Evolutionary conservation across 345 rosid species (phyloP).

Genomic region (Acer yangbiense): DNA sequence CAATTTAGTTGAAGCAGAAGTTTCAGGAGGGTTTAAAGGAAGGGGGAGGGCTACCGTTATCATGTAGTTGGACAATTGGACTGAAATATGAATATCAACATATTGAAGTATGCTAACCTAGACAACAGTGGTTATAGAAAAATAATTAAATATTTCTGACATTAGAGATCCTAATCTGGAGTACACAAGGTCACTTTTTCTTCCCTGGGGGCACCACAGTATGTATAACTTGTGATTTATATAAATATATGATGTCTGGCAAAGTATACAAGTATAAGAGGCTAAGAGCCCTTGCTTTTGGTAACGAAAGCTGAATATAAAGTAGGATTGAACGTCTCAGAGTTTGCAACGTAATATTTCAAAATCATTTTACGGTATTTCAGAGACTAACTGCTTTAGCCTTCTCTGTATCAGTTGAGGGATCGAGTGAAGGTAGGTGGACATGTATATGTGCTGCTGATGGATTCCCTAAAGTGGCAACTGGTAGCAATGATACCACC

Average conservation of each 20-base stretch:
- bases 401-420: constrained; percentile 38
- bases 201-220: no score
- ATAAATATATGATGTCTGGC: no score
- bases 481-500: constrained; percentile 38
- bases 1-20: not conserved
- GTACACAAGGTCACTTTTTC: not conserved
- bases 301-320: not conserved
- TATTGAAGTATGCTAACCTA: not conserved
- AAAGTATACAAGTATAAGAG: no score
- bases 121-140: not conserved
- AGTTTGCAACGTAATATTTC: not conserved
- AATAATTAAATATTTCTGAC: not conserved
- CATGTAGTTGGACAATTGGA: not conserved
- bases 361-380: not conserved
- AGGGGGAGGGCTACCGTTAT: no score
- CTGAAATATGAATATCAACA: not conserved
- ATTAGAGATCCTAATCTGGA: not conserved
- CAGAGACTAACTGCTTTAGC: constrained; percentile 17
- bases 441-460: constrained; percentile 63
- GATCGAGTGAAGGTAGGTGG: constrained; percentile 55
- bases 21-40: not conserved
- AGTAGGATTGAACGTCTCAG: not conserved
- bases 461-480: constrained; percentile 73
- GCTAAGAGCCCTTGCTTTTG: no score
- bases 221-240: no score